Evolutionary conservation across 2,329 filamentous ascomycete species (phyloP).

Genomic region (Aspergillus sp.): DNA sequence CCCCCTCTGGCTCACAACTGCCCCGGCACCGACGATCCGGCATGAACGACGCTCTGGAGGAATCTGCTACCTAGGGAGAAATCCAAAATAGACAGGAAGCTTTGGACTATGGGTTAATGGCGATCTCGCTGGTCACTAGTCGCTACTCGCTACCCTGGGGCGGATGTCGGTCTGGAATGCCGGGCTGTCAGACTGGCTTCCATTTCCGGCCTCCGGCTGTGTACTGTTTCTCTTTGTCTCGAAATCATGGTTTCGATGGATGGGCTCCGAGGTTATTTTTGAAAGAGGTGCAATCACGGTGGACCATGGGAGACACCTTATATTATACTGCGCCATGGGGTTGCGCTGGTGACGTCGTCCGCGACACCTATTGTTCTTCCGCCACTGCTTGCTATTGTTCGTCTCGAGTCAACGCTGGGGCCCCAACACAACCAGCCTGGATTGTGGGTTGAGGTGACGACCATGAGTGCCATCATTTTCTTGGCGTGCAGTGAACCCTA

Average conservation of each 20-base stretch:
- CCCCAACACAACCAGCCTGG: conserved; percentile 5
- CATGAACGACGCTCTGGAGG: neutral
- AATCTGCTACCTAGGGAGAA: neutral
- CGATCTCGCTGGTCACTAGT: neutral
- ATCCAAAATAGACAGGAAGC: neutral
- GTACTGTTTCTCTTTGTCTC: neutral
- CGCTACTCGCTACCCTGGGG: too few relatives aligned
- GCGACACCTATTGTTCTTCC: conserved; percentile 27
- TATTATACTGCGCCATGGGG: neutral
- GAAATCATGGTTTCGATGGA: neutral
- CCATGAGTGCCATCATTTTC: conserved; percentile 2
- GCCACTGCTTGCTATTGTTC: conserved; percentile 26
- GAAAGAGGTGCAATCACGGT: neutral
- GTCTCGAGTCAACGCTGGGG: conserved; percentile 5
- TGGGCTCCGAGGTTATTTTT: neutral
- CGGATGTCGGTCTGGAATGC: too few relatives aligned
- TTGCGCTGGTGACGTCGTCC: conserved; percentile 7
- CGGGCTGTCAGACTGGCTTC: too few relatives aligned
- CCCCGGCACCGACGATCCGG: neutral
- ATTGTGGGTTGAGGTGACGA: neutral
- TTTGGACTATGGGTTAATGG: neutral
- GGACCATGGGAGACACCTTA: conserved; percentile 1
- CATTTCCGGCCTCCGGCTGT: neutral
- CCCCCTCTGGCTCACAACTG: neutral
- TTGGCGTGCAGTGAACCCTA: neutral